These are phyloP conservation scores for Ganoderma leucocontextum DNA, from an alignment of 1,284 basidiomycete species.

Conservation along the genomic window DNA sequence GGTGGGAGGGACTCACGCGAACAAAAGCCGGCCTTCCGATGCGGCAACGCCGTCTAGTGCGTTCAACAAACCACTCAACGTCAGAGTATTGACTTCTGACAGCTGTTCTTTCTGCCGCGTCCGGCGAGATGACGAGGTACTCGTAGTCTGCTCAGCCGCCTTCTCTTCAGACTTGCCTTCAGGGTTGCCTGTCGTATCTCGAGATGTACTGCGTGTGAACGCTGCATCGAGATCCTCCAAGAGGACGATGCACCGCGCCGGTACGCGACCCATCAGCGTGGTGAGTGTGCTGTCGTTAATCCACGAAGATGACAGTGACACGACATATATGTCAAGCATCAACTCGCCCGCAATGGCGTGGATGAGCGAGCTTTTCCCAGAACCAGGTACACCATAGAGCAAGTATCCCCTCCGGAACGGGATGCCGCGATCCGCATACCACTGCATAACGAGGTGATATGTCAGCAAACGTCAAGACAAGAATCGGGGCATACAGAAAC, in stretches of 20 bases:
- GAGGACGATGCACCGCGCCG: constrained; percentile 82
- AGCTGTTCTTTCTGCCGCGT: constrained; percentile 64
- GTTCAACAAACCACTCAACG: constrained; percentile 82
- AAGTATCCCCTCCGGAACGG: constrained; percentile 88
- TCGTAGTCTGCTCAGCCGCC: constrained; percentile 38
- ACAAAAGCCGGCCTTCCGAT: constrained; percentile 82
- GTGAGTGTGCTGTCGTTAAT: constrained; percentile 81
- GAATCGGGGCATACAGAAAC: background rate
- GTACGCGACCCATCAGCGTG: constrained; percentile 83
- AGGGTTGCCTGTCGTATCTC: constrained; percentile 59
- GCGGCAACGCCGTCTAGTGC: constrained; percentile 89
- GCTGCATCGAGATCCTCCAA: constrained; percentile 88
- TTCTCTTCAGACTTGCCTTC: constrained; percentile 49
- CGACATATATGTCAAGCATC: constrained; percentile 81
- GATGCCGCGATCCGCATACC: constrained; percentile 66
- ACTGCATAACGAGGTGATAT: constrained; percentile 39
- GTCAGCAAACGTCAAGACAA: constrained; percentile 30
- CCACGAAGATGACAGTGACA: constrained; percentile 80
- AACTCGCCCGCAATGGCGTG: constrained; percentile 86
- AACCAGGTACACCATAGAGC: constrained; percentile 82
- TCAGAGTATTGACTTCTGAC: constrained; percentile 82
- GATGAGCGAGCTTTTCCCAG: constrained; percentile 84
- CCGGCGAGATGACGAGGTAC: constrained; percentile 47
- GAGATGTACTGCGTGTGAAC: constrained; percentile 75
- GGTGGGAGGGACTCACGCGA: constrained; percentile 62